These are phyloP conservation scores for Boletus smithii DNA, from an alignment of 1,284 basidiomycete species.

Conservation along the genomic window DNA sequence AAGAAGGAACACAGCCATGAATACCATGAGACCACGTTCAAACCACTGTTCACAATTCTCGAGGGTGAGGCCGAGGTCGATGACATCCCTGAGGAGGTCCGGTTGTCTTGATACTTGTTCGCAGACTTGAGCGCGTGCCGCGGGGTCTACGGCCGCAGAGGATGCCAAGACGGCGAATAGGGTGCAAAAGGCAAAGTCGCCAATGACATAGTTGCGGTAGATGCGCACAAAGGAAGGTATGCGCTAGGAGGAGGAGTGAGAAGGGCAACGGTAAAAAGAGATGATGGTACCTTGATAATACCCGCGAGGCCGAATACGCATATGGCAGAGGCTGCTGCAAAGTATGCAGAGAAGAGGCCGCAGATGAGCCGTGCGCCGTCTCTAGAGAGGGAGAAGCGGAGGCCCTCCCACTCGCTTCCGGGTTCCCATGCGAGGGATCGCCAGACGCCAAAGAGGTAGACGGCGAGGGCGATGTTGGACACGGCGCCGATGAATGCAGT, in stretches of 20 bases:
- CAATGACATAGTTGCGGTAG: slow-evolving; percentile 71
- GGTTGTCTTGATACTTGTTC: slow-evolving; percentile 71
- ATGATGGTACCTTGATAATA: slow-evolving; percentile 53
- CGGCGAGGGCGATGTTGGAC: slow-evolving; percentile 52
- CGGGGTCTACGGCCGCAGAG: slow-evolving; percentile 56
- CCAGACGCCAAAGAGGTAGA: slow-evolving; percentile 55
- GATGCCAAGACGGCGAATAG: slow-evolving; percentile 52
- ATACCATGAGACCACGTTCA: slow-evolving; percentile 57
- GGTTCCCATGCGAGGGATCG: slow-evolving; percentile 63
- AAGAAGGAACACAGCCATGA: slow-evolving; percentile 56
- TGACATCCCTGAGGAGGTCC: slow-evolving; percentile 66
- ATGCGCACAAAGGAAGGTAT: slow-evolving; percentile 55
- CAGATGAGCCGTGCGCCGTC: slow-evolving; percentile 64
- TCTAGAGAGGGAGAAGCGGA: slow-evolving; percentile 53
- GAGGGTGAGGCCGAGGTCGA: slow-evolving; percentile 65
- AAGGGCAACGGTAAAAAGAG: not conserved
- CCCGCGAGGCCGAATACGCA: slow-evolving; percentile 63
- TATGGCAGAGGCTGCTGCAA: slow-evolving; percentile 57
- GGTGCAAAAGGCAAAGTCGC: slow-evolving; percentile 65
- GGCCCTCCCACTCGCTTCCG: slow-evolving; percentile 69
- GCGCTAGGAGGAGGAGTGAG: slow-evolving; percentile 37
- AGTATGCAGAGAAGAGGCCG: slow-evolving; percentile 63
- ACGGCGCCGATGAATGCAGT: slow-evolving; percentile 55
- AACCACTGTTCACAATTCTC: slow-evolving; percentile 80
- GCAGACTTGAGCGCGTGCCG: slow-evolving; percentile 58